Percentiles rank a stretch among this genome's conserved stretches.
Evolutionary conservation across 805 yeast genomes (phyloP).

Genomic region (Saturnispora bothae): DNA sequence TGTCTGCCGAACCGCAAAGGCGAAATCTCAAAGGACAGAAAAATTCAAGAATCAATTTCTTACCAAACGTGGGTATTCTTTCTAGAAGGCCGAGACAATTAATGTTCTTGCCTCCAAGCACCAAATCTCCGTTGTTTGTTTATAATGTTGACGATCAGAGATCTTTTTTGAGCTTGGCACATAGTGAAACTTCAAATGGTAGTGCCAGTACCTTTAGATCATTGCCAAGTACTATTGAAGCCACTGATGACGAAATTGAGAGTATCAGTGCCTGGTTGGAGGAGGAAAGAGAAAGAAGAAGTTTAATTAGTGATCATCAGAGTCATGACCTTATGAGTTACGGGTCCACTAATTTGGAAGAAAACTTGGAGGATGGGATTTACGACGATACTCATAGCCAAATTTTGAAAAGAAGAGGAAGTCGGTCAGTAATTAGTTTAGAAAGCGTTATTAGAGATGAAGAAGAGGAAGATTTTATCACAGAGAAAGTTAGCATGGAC

Average conservation of each 20-base stretch:
- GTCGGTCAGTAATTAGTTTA: conserved; percentile 10
- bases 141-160: conserved; percentile 27
- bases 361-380: conserved; percentile 10
- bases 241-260: conserved; percentile 25
- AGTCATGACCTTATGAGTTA: conserved; percentile 7
- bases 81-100: conserved; percentile 24
- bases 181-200: conserved; percentile 17
- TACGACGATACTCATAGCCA: neutral
- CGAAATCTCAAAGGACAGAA: neutral
- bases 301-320: conserved; percentile 14
- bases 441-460: conserved; percentile 11
- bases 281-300: conserved; percentile 28
- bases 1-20: neutral
- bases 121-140: conserved; percentile 27
- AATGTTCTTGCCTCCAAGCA: conserved; percentile 30
- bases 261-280: conserved; percentile 27
- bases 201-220: conserved; percentile 26
- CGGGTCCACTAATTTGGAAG: conserved; percentile 18
- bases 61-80: conserved; percentile 18
- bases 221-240: conserved; percentile 28
- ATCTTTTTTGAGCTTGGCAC: conserved; percentile 27
- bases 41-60: conserved; percentile 26
- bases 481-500: conserved; percentile 18
- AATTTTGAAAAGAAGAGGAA: neutral
- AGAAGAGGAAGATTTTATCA: conserved; percentile 25